Conservation (phyloP, 192 early-diverging fungal genomes). For the Umbelopsis vinacea region DNA sequence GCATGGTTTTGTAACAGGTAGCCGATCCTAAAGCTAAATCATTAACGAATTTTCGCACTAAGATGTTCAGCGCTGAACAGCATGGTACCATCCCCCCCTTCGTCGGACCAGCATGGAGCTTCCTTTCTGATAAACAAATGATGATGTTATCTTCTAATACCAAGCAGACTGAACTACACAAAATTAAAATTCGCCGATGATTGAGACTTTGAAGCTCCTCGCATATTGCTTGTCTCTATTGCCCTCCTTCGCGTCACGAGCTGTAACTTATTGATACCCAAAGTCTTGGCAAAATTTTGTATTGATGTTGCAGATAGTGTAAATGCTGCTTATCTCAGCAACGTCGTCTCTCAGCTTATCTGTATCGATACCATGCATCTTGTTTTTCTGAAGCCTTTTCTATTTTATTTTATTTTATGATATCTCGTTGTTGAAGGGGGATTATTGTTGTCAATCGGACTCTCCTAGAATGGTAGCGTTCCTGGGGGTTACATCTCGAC, state of each 20-base stretch:
- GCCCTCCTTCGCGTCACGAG: too few relatives aligned
- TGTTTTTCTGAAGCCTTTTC: too few relatives aligned
- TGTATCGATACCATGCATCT: too few relatives aligned
- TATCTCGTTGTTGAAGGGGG: too few relatives aligned
- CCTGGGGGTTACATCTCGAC: constrained; percentile 1
- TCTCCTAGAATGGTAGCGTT: background rate
- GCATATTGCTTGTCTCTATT: too few relatives aligned
- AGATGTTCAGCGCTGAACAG: background rate
- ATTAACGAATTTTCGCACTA: too few relatives aligned
- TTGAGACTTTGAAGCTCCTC: background rate
- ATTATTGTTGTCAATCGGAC: constrained; percentile 2
- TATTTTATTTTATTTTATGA: too few relatives aligned
- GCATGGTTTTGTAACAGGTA: background rate
- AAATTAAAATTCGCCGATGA: constrained; percentile 20
- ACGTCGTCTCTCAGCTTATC: too few relatives aligned
- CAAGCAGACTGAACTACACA: background rate
- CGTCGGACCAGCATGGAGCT: background rate
- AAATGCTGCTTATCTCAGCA: background rate
- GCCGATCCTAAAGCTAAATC: background rate
- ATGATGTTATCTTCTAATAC: background rate
- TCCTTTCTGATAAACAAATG: constrained; percentile 8
- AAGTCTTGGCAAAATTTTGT: background rate
- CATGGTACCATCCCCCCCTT: background rate
- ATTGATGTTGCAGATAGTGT: background rate
- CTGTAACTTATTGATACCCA: too few relatives aligned